Evolutionary conservation across 78 protist species (phyloP).

Genomic region (Dictyostelium brefeldianum): DNA sequence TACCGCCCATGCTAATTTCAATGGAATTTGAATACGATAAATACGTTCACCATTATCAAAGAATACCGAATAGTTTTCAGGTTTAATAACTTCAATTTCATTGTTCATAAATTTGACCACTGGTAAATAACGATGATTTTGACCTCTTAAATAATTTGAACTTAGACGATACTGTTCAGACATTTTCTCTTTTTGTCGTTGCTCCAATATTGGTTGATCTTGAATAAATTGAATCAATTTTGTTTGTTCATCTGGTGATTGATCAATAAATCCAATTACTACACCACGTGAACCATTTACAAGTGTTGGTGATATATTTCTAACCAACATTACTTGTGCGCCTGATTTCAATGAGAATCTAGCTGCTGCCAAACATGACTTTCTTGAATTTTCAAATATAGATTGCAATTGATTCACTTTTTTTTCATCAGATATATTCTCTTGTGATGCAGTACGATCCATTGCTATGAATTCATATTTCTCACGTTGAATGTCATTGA

Average conservation of each 20-base stretch:
- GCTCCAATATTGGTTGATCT: not conserved
- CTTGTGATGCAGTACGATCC: slow-evolving; percentile 30
- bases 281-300: slow-evolving; percentile 78
- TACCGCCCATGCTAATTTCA: slow-evolving; percentile 89
- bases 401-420: not conserved
- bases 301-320: slow-evolving; percentile 19
- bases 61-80: slow-evolving; percentile 52
- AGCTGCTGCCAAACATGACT: slow-evolving; percentile 35
- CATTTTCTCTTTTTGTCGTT: slow-evolving; percentile 30
- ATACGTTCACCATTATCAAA: slow-evolving; percentile 36
- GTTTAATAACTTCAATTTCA: slow-evolving; percentile 44
- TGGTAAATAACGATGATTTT: slow-evolving; percentile 49
- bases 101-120: slow-evolving; percentile 61
- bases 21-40: slow-evolving; percentile 86
- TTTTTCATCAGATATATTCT: not conserved
- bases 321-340: slow-evolving; percentile 81
- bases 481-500: not conserved
- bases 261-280: slow-evolving; percentile 31
- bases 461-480: slow-evolving; percentile 19
- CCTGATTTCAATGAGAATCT: slow-evolving; percentile 64
- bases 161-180: not conserved
- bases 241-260: slow-evolving; percentile 5
- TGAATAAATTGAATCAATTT: not conserved
- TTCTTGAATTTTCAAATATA: slow-evolving; percentile 60
- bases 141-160: not conserved